Percentiles rank a stretch among this genome's conserved stretches.
phyloP scores from a whole-genome alignment of 2,329 filamentous ascomycete species.

The Fusarium nygamai region DNA sequence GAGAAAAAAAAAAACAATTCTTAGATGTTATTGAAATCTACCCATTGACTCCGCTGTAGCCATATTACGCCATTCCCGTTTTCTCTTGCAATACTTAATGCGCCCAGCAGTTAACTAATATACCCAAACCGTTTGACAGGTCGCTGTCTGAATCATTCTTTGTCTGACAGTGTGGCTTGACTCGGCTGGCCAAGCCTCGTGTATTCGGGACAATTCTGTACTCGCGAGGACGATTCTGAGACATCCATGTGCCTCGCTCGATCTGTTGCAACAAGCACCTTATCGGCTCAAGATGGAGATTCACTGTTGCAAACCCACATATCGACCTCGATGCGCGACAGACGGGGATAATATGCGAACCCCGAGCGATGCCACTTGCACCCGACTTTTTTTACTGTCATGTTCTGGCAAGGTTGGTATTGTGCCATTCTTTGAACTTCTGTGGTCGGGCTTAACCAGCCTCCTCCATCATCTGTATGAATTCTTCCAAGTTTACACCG shows the following conservation, averaged over 20 bases:
- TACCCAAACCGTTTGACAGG: slow-evolving; percentile 8
- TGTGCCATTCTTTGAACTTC: background rate
- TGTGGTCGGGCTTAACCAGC: slow-evolving; percentile 44
- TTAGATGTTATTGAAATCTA: slow-evolving; percentile 48
- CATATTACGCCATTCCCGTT: slow-evolving; percentile 20
- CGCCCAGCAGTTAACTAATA: background rate
- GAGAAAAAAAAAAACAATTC: slow-evolving; percentile 46
- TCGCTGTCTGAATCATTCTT: background rate
- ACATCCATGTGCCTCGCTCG: background rate
- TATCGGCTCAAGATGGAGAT: background rate
- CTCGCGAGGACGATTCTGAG: background rate
- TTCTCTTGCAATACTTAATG: background rate
- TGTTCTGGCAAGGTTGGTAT: slow-evolving; percentile 14
- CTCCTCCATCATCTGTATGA: slow-evolving; percentile 69
- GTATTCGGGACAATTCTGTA: background rate
- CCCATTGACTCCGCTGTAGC: slow-evolving; percentile 30
- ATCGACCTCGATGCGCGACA: background rate
- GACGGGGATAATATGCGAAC: background rate
- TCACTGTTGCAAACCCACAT: background rate
- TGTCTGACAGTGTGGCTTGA: background rate
- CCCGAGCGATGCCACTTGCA: background rate
- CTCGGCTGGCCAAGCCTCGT: background rate
- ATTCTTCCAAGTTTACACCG: slow-evolving; percentile 75
- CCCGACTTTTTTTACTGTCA: background rate
- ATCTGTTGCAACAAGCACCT: background rate